Percentiles rank a stretch among this genome's conserved stretches.
These are phyloP conservation scores for Peronospora farinosa DNA, from an alignment of 352 stramenopile genomes.

Conservation along the genomic window DNA sequence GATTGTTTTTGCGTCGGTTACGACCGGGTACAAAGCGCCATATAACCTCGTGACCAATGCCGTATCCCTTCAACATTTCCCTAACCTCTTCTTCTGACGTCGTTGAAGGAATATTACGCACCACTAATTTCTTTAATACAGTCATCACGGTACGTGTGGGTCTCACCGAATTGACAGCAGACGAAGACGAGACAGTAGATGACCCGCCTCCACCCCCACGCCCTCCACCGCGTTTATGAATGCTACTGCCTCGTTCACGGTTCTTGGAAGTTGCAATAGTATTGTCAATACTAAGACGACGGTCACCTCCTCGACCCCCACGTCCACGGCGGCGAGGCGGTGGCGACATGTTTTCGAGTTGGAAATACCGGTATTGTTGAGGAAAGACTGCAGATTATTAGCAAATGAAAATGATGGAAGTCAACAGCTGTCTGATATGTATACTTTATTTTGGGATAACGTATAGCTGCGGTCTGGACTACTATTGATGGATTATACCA, in stretches of 20 bases:
- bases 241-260: slow-evolving; percentile 21
- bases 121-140: slow-evolving; percentile 57
- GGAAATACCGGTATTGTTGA: neutral
- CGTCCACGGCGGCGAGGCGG: slow-evolving; percentile 29
- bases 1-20: slow-evolving; percentile 51
- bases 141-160: slow-evolving; percentile 41
- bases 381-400: no score
- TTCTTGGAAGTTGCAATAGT: slow-evolving; percentile 19
- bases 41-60: slow-evolving; percentile 32
- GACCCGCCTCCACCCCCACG: slow-evolving; percentile 5
- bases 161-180: slow-evolving; percentile 9
- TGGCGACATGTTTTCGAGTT: slow-evolving; percentile 20
- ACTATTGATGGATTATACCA: no score
- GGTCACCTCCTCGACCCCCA: slow-evolving; percentile 14
- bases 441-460: no score
- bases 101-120: slow-evolving; percentile 58
- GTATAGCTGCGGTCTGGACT: no score
- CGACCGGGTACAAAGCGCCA: slow-evolving; percentile 66
- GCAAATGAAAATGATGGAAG: no score
- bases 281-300: slow-evolving; percentile 5
- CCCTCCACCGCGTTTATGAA: slow-evolving; percentile 23
- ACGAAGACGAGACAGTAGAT: slow-evolving; percentile 2
- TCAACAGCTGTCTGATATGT: no score
- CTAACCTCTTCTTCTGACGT: slow-evolving; percentile 35
- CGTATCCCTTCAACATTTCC: slow-evolving; percentile 33